These are phyloP conservation scores for Termitomyces sp. DNA, from an alignment of 1,284 basidiomycete species.

Conservation along the genomic window DNA sequence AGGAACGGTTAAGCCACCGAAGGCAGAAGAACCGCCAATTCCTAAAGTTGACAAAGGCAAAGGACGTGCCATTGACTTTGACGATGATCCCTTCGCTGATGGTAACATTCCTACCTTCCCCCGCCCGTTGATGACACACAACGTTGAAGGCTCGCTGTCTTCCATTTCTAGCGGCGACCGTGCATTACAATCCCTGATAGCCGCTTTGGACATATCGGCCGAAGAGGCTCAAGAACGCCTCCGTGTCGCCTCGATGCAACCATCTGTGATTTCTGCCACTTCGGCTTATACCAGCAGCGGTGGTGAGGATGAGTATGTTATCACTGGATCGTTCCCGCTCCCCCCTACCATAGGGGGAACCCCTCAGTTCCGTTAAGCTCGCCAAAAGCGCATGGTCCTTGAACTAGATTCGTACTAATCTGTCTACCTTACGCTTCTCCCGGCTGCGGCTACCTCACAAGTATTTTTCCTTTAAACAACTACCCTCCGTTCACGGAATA, in stretches of 20 bases:
- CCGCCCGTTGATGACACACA: slow-evolving; percentile 24
- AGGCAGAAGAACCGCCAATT: slow-evolving; percentile 2
- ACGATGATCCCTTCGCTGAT: slow-evolving; percentile 27
- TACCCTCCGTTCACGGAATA: background rate
- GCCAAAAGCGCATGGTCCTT: slow-evolving; percentile 2
- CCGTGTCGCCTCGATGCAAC: slow-evolving; percentile 47
- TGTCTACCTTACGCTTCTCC: slow-evolving; percentile 1
- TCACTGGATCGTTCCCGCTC: slow-evolving; percentile 32
- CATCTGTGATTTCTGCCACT: slow-evolving; percentile 31
- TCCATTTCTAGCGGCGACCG: slow-evolving; percentile 38
- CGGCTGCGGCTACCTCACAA: background rate
- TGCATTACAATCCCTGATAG: slow-evolving; percentile 58
- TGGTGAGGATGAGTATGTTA: slow-evolving; percentile 29
- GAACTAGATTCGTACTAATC: slow-evolving; percentile 11
- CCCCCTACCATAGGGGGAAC: slow-evolving; percentile 22
- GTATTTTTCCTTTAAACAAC: background rate
- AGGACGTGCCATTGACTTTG: slow-evolving; percentile 18
- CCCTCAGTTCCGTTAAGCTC: slow-evolving; percentile 6
- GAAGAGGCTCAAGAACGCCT: slow-evolving; percentile 40
- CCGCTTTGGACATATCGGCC: slow-evolving; percentile 49
- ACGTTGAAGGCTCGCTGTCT: slow-evolving; percentile 27
- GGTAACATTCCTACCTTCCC: slow-evolving; percentile 20
- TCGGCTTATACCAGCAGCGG: slow-evolving; percentile 30
- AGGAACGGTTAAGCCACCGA: background rate
- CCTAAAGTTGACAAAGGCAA: slow-evolving; percentile 27